These are phyloP conservation scores for Hortiboletus campestris DNA, from an alignment of 768 basidiomycete species.

Conservation along the genomic window DNA sequence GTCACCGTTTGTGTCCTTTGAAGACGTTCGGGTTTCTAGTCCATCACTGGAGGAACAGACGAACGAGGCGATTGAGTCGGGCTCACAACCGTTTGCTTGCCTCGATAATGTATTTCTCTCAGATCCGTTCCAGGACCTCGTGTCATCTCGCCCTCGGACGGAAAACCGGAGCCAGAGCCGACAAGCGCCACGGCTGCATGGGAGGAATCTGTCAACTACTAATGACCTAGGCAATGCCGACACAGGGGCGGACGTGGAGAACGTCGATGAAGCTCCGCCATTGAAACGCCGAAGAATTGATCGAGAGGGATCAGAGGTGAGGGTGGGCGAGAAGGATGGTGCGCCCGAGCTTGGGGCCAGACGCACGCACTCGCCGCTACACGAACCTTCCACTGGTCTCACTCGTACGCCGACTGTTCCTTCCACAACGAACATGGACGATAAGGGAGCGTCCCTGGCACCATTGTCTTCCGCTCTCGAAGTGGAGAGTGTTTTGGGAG, in stretches of 20 bases:
- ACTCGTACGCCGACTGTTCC: not conserved
- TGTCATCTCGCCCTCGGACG: not conserved
- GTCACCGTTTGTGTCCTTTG: constrained; percentile 16
- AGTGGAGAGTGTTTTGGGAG: not conserved
- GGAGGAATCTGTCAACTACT: not conserved
- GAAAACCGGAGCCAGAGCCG: not conserved
- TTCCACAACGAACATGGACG: not conserved
- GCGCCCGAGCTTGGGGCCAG: not conserved
- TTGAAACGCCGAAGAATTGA: constrained; percentile 20
- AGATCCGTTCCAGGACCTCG: not conserved
- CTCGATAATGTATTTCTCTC: constrained; percentile 16
- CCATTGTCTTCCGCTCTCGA: not conserved
- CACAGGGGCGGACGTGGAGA: not conserved
- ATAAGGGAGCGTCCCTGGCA: not conserved
- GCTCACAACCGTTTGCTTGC: constrained; percentile 13
- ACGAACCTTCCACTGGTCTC: not conserved
- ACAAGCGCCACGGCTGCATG: not conserved
- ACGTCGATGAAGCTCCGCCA: not conserved
- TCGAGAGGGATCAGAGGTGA: not conserved
- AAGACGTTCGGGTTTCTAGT: not conserved
- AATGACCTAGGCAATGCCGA: not conserved
- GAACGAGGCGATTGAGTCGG: not conserved
- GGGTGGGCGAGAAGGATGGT: not conserved
- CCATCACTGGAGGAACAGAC: not conserved
- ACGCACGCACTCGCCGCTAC: too few species aligned